These are phyloP conservation scores for Ceratocystis variospora DNA, from an alignment of 2,329 filamentous ascomycete species.

Conservation along the genomic window DNA sequence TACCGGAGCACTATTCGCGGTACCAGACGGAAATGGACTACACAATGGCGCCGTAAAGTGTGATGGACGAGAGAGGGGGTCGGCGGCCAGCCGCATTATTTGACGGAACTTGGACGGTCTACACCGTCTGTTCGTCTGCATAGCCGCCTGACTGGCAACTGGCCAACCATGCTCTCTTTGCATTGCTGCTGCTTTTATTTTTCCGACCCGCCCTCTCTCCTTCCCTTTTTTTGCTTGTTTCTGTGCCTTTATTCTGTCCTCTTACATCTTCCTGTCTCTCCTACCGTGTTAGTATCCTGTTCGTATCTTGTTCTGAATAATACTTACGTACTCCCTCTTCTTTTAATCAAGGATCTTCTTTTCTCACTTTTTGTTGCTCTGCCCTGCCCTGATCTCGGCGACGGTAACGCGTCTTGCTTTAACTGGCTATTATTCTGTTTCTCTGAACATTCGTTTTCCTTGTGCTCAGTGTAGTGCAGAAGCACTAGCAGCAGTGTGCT, in stretches of 20 bases:
- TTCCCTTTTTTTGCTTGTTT: not conserved
- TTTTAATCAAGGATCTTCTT: not conserved
- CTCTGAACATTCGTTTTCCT: too few relatives aligned
- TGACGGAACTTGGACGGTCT: not conserved
- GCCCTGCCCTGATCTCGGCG: not conserved
- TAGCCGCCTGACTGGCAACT: not conserved
- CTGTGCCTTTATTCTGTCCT: not conserved
- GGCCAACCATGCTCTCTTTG: not conserved
- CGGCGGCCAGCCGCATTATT: not conserved
- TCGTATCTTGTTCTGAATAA: not conserved
- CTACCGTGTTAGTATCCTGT: conserved; percentile 4
- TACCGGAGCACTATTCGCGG: conserved; percentile 14
- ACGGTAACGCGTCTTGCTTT: too few relatives aligned
- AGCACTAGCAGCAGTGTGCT: too few relatives aligned
- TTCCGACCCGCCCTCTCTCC: not conserved
- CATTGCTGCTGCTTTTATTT: not conserved
- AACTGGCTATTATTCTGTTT: too few relatives aligned
- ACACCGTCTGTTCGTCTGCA: not conserved
- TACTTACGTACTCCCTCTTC: conserved; percentile 4
- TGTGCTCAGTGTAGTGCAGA: too few relatives aligned
- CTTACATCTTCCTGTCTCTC: not conserved
- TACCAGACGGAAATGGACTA: conserved; percentile 16
- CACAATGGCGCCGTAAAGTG: conserved; percentile 16
- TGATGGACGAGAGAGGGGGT: not conserved
- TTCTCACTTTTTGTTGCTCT: not conserved